Evolutionary conservation across 164 flowering plant species (phyloP).

Genomic region (Platanus orientalis): DNA sequence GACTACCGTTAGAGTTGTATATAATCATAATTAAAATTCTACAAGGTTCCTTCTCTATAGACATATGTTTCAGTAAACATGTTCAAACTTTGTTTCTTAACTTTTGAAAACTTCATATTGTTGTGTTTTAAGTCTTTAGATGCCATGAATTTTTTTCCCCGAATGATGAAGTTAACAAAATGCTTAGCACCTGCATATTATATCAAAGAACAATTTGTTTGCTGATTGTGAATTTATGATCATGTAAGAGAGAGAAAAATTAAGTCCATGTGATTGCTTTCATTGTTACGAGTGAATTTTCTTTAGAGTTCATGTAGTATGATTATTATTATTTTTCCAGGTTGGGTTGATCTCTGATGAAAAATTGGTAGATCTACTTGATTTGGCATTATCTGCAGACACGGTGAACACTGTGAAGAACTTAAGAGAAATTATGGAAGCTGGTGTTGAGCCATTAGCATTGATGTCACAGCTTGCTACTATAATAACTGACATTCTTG

Average conservation of each 20-base stretch:
- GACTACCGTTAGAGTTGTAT: neutral
- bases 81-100: too few relatives aligned
- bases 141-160: too few relatives aligned
- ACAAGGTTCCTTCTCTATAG: neutral
- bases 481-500: slow-evolving; percentile 89
- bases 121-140: too few relatives aligned
- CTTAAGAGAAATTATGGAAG: slow-evolving; percentile 87
- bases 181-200: too few relatives aligned
- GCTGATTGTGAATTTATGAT: neutral
- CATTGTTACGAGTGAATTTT: slow-evolving; percentile 1
- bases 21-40: neutral
- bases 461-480: slow-evolving; percentile 99
- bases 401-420: slow-evolving; percentile 94
- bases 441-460: slow-evolving; percentile 90
- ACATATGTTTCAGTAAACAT: too few relatives aligned
- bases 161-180: too few relatives aligned
- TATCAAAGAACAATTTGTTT: too few relatives aligned
- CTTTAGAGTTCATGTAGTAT: slow-evolving; percentile 1
- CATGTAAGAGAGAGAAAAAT: neutral
- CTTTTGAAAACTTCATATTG: too few relatives aligned
- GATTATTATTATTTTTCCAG: slow-evolving; percentile 31
- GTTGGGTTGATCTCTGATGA: slow-evolving; percentile 96
- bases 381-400: slow-evolving; percentile 96
- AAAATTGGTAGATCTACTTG: slow-evolving; percentile 93
- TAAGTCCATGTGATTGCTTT: slow-evolving; percentile 1